phyloP scores from a whole-genome alignment of 768 basidiomycete genomes.

The Tephrocybe sp. region DNA sequence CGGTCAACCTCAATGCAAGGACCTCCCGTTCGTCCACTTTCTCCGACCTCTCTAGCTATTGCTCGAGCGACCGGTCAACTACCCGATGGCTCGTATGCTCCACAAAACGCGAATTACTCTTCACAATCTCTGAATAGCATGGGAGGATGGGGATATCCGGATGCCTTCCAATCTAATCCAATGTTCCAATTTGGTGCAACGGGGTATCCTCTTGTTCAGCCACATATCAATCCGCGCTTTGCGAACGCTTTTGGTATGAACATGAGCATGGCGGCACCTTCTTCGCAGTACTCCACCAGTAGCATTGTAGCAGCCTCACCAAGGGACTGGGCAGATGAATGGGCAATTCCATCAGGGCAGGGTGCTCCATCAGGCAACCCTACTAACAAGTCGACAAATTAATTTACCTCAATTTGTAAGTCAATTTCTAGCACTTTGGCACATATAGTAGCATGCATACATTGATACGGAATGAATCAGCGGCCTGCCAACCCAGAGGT shows the following conservation, averaged over 20 bases:
- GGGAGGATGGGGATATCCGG: conserved; percentile 16
- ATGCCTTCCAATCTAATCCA: conserved; percentile 18
- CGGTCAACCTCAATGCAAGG: conserved; percentile 21
- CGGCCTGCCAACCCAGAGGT: too few species aligned
- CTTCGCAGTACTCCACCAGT: conserved; percentile 14
- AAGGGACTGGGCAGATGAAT: conserved; percentile 36
- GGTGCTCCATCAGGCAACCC: conserved; percentile 13
- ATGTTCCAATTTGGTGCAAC: conserved; percentile 19
- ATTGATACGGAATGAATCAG: not conserved
- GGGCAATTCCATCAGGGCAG: conserved; percentile 31
- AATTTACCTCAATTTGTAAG: not conserved
- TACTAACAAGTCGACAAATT: conserved; percentile 18
- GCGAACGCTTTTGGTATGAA: conserved; percentile 63
- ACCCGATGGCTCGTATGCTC: conserved; percentile 21
- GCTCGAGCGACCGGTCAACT: conserved; percentile 46
- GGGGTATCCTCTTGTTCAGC: conserved; percentile 49
- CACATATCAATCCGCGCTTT: conserved; percentile 84
- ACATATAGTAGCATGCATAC: too few species aligned
- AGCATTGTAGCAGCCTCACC: conserved; percentile 1
- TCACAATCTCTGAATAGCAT: not conserved
- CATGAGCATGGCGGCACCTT: conserved; percentile 25
- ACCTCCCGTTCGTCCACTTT: conserved; percentile 30
- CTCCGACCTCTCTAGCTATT: conserved; percentile 47
- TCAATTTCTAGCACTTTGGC: too few species aligned
- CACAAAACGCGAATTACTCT: not conserved